A percentile compares a stretch with the other conserved stretches of the same genome.
Conservation (phyloP, 495 filamentous ascomycete species). For the Stereocaulon alpinum region DNA sequence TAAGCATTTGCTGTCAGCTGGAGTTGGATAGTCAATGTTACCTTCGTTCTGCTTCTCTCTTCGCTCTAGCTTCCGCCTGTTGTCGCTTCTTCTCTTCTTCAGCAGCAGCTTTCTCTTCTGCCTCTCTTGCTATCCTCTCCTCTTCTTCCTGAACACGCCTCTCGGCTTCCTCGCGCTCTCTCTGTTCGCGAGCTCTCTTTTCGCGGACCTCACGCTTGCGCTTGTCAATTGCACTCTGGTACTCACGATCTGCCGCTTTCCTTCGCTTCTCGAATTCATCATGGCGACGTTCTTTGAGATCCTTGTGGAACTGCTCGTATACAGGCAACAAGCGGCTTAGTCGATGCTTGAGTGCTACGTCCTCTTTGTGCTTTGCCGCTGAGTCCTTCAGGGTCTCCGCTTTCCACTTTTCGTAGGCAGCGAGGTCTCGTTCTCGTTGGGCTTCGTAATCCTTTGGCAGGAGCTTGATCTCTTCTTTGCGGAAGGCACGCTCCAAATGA, state of each 20-base stretch:
- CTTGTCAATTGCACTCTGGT: slow-evolving; percentile 77
- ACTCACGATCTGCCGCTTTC: slow-evolving; percentile 77
- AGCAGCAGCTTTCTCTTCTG: slow-evolving; percentile 63
- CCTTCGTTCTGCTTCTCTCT: slow-evolving; percentile 75
- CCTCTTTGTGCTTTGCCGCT: slow-evolving; percentile 79
- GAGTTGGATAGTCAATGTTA: slow-evolving; percentile 29
- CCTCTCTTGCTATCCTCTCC: slow-evolving; percentile 66
- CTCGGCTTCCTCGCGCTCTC: slow-evolving; percentile 75
- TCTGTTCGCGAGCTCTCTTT: slow-evolving; percentile 57
- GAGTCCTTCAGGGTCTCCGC: slow-evolving; percentile 66
- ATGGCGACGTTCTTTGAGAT: slow-evolving; percentile 72
- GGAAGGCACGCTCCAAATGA: slow-evolving; percentile 92
- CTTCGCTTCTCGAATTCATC: slow-evolving; percentile 93
- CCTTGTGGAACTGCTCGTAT: slow-evolving; percentile 73
- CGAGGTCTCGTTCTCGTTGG: slow-evolving; percentile 71
- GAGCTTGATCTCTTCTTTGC: slow-evolving; percentile 90
- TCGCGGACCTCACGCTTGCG: slow-evolving; percentile 77
- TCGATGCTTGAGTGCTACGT: slow-evolving; percentile 85
- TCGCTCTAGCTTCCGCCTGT: slow-evolving; percentile 64
- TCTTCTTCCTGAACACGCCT: slow-evolving; percentile 66
- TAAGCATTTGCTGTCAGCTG: background rate
- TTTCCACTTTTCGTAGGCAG: slow-evolving; percentile 68
- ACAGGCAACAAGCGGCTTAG: slow-evolving; percentile 66
- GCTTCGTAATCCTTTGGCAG: slow-evolving; percentile 73
- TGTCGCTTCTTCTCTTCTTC: slow-evolving; percentile 59